These are phyloP conservation scores for Mortierella sp. DNA, from an alignment of 371 early-diverging fungal genomes.

Conservation along the genomic window DNA sequence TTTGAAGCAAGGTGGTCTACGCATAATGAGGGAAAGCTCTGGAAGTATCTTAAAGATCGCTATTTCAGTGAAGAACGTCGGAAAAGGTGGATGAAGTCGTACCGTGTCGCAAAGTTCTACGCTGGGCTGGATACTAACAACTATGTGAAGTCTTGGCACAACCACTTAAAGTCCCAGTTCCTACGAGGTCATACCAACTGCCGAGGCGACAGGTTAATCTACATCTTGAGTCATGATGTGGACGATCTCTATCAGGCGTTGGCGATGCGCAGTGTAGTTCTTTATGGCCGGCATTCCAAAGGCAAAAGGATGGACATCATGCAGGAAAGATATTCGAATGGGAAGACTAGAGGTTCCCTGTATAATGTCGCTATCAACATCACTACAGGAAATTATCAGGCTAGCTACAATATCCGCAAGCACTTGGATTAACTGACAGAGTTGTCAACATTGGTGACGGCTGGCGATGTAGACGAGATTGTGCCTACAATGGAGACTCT, in stretches of 20 bases:
- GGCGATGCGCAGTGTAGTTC: not conserved
- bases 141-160: conserved; percentile 36
- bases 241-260: not conserved
- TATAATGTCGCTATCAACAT: too few species aligned
- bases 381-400: conserved; percentile 17
- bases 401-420: conserved; percentile 23
- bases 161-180: conserved; percentile 22
- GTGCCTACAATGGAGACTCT: conserved; percentile 40
- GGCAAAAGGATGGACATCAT: not conserved
- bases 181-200: not conserved
- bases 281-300: not conserved
- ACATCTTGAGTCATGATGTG: not conserved
- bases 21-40: not conserved
- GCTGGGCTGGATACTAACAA: conserved; percentile 39
- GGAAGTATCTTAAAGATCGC: not conserved
- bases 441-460: conserved; percentile 32
- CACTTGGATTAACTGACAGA: conserved; percentile 28
- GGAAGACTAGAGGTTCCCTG: too few species aligned
- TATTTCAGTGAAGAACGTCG: not conserved
- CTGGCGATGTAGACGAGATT: conserved; percentile 38
- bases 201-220: conserved; percentile 10
- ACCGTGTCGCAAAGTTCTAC: not conserved
- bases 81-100: not conserved
- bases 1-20: not conserved
- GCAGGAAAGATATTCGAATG: too few species aligned